Base-by-base conservation (phyloP, 345 rosid species). In the Camelina neglecta region DNA sequence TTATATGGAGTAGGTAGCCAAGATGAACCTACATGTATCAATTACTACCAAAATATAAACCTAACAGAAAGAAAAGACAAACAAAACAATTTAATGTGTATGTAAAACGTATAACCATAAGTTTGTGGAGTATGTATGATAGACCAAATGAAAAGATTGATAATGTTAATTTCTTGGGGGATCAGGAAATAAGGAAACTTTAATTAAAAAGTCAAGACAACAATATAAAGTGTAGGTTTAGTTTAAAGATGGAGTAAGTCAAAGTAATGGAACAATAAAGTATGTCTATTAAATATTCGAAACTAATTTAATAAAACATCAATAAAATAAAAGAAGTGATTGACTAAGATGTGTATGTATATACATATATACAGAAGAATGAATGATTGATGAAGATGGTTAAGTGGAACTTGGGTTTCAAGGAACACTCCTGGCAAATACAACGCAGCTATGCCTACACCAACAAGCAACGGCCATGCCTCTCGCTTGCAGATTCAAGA, bases 401-500 rank as follows among this genome's bases (percentile, higher is more conserved):
- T 58, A 71, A 71, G 49, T 64, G 57, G 44, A 73, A 59, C 80
- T 69, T 73, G 70, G 11, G 79, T 59, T 60, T 53, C 60, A 21
- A 72, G 62, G 42, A 24, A 41, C 57, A n/a, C 54, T 33, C 11
- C 29, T 69, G 54, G 65, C 73, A 54, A 45, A 44, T 31, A 44
- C 80, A 76, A 56, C 76, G 35, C 50, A 77, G 49, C 50, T 65
- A 77, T 77, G 81, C 41, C 56, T 39, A 65, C 72, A 57, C 29
- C 72, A 64, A 53, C 76, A 63, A 64, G 76, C 61, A 71, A 77
- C 67, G 47, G 11, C 50, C 81, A 79, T 69, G 76, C 44, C 66
- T 65, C 61, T 63, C 79, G 49, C 36, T 26, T 77, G 69, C 79
- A 81, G 63, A 75, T 58, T 72, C 88, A 73, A 78, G 66, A 67